phyloP scores from a whole-genome alignment of 768 basidiomycete species.

The Boletus coccyginus region DNA sequence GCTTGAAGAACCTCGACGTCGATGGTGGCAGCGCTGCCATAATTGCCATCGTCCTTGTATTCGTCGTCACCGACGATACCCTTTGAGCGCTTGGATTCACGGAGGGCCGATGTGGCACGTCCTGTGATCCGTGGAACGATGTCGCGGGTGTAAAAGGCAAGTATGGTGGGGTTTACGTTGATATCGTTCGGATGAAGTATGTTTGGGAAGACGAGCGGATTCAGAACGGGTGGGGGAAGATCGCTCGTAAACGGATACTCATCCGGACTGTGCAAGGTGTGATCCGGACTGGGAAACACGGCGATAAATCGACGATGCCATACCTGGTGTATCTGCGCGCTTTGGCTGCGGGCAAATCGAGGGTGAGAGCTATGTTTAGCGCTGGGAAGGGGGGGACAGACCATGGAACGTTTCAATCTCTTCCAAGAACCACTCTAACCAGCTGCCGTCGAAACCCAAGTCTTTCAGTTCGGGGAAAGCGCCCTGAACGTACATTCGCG shows the following conservation, averaged over 20 bases:
- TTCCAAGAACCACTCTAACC: slow-evolving; percentile 97
- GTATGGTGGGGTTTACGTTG: slow-evolving; percentile 85
- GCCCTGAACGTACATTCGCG: slow-evolving; percentile 79
- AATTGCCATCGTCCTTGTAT: slow-evolving; percentile 93
- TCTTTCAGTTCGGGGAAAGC: slow-evolving; percentile 76
- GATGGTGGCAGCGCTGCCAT: slow-evolving; percentile 91
- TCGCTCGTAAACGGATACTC: slow-evolving; percentile 91
- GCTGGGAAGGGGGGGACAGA: slow-evolving; percentile 35
- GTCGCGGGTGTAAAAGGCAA: slow-evolving; percentile 81
- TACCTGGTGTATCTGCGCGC: slow-evolving; percentile 94
- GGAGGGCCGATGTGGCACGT: slow-evolving; percentile 63
- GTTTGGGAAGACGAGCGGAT: slow-evolving; percentile 65
- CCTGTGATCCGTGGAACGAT: slow-evolving; percentile 91
- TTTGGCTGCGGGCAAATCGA: slow-evolving; percentile 61
- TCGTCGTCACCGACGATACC: slow-evolving; percentile 68
- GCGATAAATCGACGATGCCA: slow-evolving; percentile 4
- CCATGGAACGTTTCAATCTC: slow-evolving; percentile 96
- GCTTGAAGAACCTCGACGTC: slow-evolving; percentile 97
- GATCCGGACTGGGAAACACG: background rate
- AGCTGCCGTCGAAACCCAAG: slow-evolving; percentile 77
- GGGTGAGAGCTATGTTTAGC: slow-evolving; percentile 4
- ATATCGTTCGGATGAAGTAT: slow-evolving; percentile 77
- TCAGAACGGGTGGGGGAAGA: slow-evolving; percentile 82
- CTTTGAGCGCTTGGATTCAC: slow-evolving; percentile 60
- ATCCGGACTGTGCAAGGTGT: slow-evolving; percentile 68